Base-by-base conservation (phyloP, 208 protist species). In the Jaenimonas drosophilae region DNA sequence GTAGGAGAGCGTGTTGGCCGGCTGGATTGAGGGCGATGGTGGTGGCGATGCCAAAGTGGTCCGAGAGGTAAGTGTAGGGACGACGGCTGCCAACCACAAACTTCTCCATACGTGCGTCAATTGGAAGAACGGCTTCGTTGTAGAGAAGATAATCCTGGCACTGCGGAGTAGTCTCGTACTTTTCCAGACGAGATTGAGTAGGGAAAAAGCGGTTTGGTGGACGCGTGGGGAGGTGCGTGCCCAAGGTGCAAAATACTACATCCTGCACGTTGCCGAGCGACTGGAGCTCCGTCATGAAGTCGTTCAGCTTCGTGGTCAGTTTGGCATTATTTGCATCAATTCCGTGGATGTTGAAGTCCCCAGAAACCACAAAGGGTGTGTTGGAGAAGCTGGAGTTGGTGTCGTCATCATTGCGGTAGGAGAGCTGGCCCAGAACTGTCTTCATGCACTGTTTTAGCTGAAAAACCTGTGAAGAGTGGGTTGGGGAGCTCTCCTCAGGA, bases 121-220 rank as follows among this genome's bases (percentile, higher is more conserved):
- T 33, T 7, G 70, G 65, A 28, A 37, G 48, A 27, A 90, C 51
- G 11, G 43, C 23, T 3, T 58, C 49, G 54, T 64, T 74, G n/a
- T 72, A 67, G 49, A 94, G 64, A n/a, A 94, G 71, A 51, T 88
- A 94, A 42, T 94, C 86, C 44, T 94, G 81, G 25, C 86, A 62
- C 52, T 87, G 81, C 29, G 86, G 78, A 2, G 54, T 60, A 5
- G 70, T 46, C 38, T 72, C 70, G 42, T 72, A 58, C 12, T 59
- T 62, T 40, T 72, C 61, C 23, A 94, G 69, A 50, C 78, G 83
- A n/a, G 78, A 80, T 48, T 81, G 64, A n/a, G 77, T 68, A 16
- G 71, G 78, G 34, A 94, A 94, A 55, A 91, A 91, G 2, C 84
- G 54, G 32, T 73, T 80, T 0, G 81, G 50, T 14, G 86, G 80